Percentiles rank a stretch among this genome's conserved stretches.
These are phyloP conservation scores for Bryopsis sp. DNA, from an alignment of 139 green algal species.

Conservation along the genomic window DNA sequence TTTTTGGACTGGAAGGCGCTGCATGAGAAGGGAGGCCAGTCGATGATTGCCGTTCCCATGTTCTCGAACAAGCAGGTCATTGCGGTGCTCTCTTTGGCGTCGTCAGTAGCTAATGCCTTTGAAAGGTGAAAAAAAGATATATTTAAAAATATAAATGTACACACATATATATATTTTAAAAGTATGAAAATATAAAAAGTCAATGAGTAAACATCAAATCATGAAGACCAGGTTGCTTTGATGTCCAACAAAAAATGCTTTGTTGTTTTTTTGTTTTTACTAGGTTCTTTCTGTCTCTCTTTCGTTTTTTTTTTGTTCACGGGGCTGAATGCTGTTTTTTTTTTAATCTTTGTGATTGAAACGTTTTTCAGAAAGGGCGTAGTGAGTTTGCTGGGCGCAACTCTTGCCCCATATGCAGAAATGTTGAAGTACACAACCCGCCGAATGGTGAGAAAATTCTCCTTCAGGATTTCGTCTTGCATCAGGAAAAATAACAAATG, in stretches of 20 bases:
- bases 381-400: conserved; percentile 33
- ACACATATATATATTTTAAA: no score
- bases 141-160: background rate
- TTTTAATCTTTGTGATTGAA: no score
- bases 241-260: no score
- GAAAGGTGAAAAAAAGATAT: conserved; percentile 19
- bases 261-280: no score
- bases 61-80: conserved; percentile 34
- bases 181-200: no score
- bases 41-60: conserved; percentile 42
- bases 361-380: conserved; percentile 16
- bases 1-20: conserved; percentile 43
- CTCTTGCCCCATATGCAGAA: conserved; percentile 34
- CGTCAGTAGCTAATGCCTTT: conserved; percentile 27
- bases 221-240: no score
- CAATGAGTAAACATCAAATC: no score
- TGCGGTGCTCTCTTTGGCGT: conserved; percentile 41
- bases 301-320: no score
- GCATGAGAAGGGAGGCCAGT: conserved; percentile 27
- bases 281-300: no score
- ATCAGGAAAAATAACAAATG: no score
- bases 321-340: no score
- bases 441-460: conserved; percentile 11
- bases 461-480: background rate
- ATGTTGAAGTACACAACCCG: conserved; percentile 34